Evolutionary conservation across 306 rosid genomes (phyloP).

Genomic region (Ziziphus jujuba): DNA sequence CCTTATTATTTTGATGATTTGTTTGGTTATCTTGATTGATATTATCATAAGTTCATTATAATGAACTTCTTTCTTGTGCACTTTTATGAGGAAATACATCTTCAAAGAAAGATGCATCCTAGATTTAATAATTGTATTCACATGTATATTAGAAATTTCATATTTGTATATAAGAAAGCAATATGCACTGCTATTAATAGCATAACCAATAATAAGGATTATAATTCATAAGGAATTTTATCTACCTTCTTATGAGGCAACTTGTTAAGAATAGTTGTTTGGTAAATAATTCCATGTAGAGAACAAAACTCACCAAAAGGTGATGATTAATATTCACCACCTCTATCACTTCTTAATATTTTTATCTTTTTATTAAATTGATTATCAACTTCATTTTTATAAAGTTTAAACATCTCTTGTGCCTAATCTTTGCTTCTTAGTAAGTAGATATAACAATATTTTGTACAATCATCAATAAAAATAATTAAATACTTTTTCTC

Average conservation of each 20-base stretch:
- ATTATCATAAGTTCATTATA: too few species aligned
- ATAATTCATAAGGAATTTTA: conserved; percentile 3
- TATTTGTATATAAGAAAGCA: neutral
- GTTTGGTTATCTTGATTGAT: too few species aligned
- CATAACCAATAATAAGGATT: neutral
- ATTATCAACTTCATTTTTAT: neutral
- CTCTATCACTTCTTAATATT: neutral
- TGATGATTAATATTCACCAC: neutral
- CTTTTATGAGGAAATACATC: too few species aligned
- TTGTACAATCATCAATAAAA: too few species aligned
- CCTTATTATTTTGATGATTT: too few species aligned
- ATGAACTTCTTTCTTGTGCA: too few species aligned
- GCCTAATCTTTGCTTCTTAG: too few species aligned
- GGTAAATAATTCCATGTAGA: neutral
- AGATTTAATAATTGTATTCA: neutral
- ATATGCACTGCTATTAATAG: neutral
- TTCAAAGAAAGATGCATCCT: too few species aligned
- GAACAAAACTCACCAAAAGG: neutral
- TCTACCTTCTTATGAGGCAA: conserved; percentile 5
- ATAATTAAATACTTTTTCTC: too few species aligned
- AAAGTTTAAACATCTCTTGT: too few species aligned
- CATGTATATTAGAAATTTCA: neutral
- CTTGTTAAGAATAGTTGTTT: neutral
- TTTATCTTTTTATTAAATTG: too few species aligned
- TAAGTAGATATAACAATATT: too few species aligned